Conservation (phyloP, 2,329 filamentous ascomycete genomes). For the Xylariaceae sp. region DNA sequence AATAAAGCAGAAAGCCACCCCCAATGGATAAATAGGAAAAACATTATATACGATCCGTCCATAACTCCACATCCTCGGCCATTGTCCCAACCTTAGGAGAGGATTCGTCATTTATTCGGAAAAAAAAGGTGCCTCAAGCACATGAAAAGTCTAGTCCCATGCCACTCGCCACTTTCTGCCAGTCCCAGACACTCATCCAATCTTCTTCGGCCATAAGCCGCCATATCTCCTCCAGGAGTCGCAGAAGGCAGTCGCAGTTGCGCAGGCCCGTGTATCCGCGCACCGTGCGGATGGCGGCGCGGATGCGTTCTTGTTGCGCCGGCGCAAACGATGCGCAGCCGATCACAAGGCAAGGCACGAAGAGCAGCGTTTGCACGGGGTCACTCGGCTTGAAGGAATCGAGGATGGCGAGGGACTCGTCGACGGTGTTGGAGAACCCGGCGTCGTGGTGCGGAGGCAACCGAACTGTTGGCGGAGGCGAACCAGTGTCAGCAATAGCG, state of each 20-base stretch:
- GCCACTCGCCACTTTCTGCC: constrained; percentile 50
- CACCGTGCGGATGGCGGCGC: constrained; percentile 44
- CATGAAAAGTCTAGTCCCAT: constrained; percentile 54
- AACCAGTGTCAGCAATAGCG: constrained; percentile 27
- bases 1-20: too few relatives aligned
- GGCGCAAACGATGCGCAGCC: constrained; percentile 54
- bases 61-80: not conserved
- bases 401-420: constrained; percentile 51
- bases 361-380: constrained; percentile 52
- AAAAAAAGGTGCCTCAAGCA: constrained; percentile 21
- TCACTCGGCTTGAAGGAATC: constrained; percentile 52
- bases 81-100: not conserved
- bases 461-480: constrained; percentile 41
- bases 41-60: too few relatives aligned
- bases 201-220: constrained; percentile 52
- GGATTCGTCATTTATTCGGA: too few relatives aligned
- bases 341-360: constrained; percentile 56
- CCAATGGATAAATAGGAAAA: too few relatives aligned
- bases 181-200: constrained; percentile 58
- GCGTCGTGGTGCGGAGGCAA: constrained; percentile 45
- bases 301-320: constrained; percentile 47
- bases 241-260: constrained; percentile 49
- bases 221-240: constrained; percentile 56
- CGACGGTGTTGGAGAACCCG: constrained; percentile 49
- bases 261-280: constrained; percentile 55